Base-by-base conservation (phyloP, 2,329 filamentous ascomycete genomes). In the Neocucurbitaria cava region DNA sequence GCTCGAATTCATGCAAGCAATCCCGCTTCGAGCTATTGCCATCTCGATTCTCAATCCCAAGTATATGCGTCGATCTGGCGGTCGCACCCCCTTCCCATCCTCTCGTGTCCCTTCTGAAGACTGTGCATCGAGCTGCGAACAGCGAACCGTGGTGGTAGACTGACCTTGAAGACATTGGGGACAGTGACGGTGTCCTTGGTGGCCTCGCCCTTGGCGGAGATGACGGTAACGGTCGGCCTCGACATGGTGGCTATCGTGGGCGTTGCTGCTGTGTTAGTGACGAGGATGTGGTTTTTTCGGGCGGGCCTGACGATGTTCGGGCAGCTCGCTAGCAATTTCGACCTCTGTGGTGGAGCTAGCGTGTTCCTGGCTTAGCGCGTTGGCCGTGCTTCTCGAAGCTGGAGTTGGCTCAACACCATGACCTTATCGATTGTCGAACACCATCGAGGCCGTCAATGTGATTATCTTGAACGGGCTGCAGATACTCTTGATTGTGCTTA, bases 161-260 rank as follows among this genome's bases (percentile, higher is more conserved):
- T 72, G 48, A 70, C 73, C 82, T 87, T 88, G 90, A 99, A 99
- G 85, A 99, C 94, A 83, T 92, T 88, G 78, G 96, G 95, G 76
- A 98, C 89, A 80, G 95, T 87, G 82, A 93, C 88, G 78, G 93
- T 94, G 81, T 89, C 87, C 80, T 90, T 90, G 82, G 88, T 90
- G 83, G 92, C 85, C 85, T 89, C 86, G 85, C 95, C 95, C 89
- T 97, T 93, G 83, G 92, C 92, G 83, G 90, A 89, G 85, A 96
- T 88, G 85, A 99, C 93, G 80, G 92, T 91, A 82, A 99, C 95
- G 79, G 93, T 97, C 82, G 95, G 95, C 85, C 95, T 88, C 81
- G 90, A 93, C 85, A 93, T 91, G 52, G 52, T 65, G 63, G 59
- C 52, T 56, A 58, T 65, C 58, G 64, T 68, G 64, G 58, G 58